Base-by-base conservation (phyloP, 2,329 filamentous ascomycete genomes). In the Trichoderma koningii region DNA sequence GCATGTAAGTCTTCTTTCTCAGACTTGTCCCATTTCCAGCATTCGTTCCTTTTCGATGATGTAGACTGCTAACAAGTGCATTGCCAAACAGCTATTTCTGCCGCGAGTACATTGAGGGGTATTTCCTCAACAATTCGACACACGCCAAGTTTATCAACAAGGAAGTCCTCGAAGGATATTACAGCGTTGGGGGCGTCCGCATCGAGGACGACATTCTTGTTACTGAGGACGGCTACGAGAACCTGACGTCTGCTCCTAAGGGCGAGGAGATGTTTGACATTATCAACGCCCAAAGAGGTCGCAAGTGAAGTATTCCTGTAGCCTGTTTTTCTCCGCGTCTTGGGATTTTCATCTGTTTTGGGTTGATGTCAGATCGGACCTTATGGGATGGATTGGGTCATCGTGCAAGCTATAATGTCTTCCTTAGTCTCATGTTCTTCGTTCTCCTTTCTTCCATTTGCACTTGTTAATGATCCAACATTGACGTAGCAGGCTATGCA, bases 181-280 rank as follows among this genome's bases (percentile, higher is more conserved):
- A 91, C 80, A 80, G 78, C 28, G 89, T 98, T 1, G 95, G 94
- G 17, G 95, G 95, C 41, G 92, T 97, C 28, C 85, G 95, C 53
- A 96, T 98, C 67, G 95, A 99, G 79, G 93, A 98, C 73, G 91
- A 94, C 75, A 84, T 98, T 45, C 81, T 95, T 23, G 87, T 98
- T 55, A 95, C 90, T 1, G 82, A 89, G 67, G 80, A 85, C 26
- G 93, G 93, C 0, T 87, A 87, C 71, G 93, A 97, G 77, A 96
- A 96, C 73, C 73, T 98, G 74, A 96, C 93, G 1, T 83, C 84
- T 19, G 90, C 90, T 34, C 90, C 91, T 0, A 96, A 96, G 79
- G 86, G 87, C 2, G 82, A 89, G 60, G 88, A 92, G 73, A 78
- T 93, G 71, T 78, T 93, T 73, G 81, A 82, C 67, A 80, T 90